Conservation (phyloP, 169 alveolate species). For the Plasmodium gallinaceum region DNA sequence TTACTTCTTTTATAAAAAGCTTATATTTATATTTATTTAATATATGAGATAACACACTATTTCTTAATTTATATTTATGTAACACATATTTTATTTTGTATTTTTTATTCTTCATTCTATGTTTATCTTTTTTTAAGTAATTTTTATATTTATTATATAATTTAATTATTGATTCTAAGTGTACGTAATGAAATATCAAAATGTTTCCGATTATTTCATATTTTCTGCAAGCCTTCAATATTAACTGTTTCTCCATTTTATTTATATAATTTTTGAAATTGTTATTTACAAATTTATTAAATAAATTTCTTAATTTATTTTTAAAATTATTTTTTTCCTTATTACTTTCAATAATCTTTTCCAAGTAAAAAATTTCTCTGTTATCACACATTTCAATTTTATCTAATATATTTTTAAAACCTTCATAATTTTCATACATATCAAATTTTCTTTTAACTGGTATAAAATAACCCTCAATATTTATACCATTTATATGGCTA, state of each 20-base stretch:
- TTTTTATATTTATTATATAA: constrained; percentile 8
- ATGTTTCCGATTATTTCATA: constrained; percentile 50
- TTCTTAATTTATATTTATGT: neutral
- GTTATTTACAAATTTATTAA: constrained; percentile 22
- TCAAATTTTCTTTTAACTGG: constrained; percentile 44
- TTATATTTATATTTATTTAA: neutral
- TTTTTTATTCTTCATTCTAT: neutral
- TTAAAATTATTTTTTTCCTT: constrained; percentile 3
- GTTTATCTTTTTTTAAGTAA: neutral
- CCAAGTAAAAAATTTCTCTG: neutral
- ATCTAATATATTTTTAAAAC: constrained; percentile 2
- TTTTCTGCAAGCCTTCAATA: constrained; percentile 30
- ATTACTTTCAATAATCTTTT: constrained; percentile 1
- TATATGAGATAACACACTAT: neutral
- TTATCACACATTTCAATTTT: constrained; percentile 8
- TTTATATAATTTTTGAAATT: constrained; percentile 30
- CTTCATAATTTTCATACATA: constrained; percentile 6
- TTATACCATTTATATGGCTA: neutral
- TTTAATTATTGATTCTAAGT: constrained; percentile 13
- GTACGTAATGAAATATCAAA: constrained; percentile 40
- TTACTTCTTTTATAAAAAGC: constrained; percentile 1
- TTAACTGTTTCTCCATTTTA: constrained; percentile 17
- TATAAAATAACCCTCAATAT: constrained; percentile 13
- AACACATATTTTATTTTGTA: neutral
- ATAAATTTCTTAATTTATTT: constrained; percentile 19